Evolutionary conservation across 495 filamentous ascomycete species (phyloP).

Genomic region (Penicillium samsonianum): DNA sequence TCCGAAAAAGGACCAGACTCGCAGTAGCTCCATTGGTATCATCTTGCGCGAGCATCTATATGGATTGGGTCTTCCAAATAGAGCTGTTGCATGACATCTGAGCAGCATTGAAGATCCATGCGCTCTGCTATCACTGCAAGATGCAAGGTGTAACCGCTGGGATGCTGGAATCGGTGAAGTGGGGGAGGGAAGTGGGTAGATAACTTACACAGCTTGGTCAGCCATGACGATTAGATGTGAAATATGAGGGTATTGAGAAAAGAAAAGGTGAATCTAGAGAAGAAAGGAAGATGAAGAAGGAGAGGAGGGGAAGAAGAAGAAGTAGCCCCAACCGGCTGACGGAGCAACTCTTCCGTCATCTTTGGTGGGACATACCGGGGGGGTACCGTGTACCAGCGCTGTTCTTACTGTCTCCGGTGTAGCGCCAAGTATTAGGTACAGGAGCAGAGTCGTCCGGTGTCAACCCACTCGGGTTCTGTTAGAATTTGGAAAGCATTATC

Average conservation of each 20-base stretch:
- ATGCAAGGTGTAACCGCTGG: constrained; percentile 1
- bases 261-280: constrained; percentile 20
- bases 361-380: constrained; percentile 39
- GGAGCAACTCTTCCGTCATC: constrained; percentile 51
- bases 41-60: constrained; percentile 12
- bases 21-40: constrained; percentile 8
- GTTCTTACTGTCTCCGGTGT: constrained; percentile 26
- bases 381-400: constrained; percentile 20
- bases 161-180: constrained; percentile 9
- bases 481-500: constrained; percentile 20
- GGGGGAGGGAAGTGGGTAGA: constrained; percentile 10
- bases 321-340: constrained; percentile 41
- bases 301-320: constrained; percentile 23
- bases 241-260: constrained; percentile 4
- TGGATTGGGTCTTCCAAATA: not conserved
- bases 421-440: constrained; percentile 32
- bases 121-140: not conserved
- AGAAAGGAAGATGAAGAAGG: constrained; percentile 18
- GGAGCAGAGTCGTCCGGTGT: constrained; percentile 50
- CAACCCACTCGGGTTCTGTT: constrained; percentile 34
- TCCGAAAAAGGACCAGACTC: constrained; percentile 10
- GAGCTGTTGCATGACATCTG: constrained; percentile 9
- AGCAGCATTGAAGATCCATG: constrained; percentile 5
- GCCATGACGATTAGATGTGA: constrained; percentile 34
- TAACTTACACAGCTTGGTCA: constrained; percentile 61